Base-by-base conservation (phyloP, 2,329 filamentous ascomycete species). In the Colletotrichum noveboracense region DNA sequence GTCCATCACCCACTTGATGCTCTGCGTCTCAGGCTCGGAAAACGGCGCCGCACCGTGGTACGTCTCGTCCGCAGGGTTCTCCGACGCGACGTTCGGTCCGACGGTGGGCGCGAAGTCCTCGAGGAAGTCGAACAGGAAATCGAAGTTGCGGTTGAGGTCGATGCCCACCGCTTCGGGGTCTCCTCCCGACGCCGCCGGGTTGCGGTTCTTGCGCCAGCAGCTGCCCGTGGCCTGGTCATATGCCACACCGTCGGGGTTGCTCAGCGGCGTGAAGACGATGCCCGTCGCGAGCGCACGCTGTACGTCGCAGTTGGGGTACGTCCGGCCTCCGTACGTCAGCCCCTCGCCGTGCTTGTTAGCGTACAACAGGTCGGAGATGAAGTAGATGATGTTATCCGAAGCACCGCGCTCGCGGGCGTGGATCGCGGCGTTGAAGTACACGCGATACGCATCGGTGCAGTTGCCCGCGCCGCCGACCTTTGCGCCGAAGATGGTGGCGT, bases 401-500 rank as follows among this genome's bases (percentile, higher is more conserved):
- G 87, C 88, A 30, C 90, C 90, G 14, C 91, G 88, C 82, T 92
- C 91, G 30, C 91, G 88, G 16, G 90, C 89, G 79, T 92, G 91
- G 62, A 91, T 87, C 56, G 85, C 89, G 52, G 87, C 87, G 77
- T 88, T 88, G 74, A 92, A 82, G 79, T 89, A 90, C 30, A 90
- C 86, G 60, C 87, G 85, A 78, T 89, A 88, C 7, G 84, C 84
- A 13, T 80, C 80, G 55, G 64, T 66, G 71, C 76, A 77, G 65
- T 77, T 72, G 18, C 71, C 66, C 6, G 61, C 58, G 28, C 85
- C 85, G 26, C 89, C 89, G 38, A 90, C 83, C 71, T 84, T 84
- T n/a, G 80, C 84, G 8, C 85, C 87, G 26, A 83, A 79, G 21
- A 87, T 81, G 5, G 81, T 81, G 5, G 84, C 83, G 28, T 85